phyloP scores from a whole-genome alignment of 306 rosid genomes.

The Quercus robur region DNA sequence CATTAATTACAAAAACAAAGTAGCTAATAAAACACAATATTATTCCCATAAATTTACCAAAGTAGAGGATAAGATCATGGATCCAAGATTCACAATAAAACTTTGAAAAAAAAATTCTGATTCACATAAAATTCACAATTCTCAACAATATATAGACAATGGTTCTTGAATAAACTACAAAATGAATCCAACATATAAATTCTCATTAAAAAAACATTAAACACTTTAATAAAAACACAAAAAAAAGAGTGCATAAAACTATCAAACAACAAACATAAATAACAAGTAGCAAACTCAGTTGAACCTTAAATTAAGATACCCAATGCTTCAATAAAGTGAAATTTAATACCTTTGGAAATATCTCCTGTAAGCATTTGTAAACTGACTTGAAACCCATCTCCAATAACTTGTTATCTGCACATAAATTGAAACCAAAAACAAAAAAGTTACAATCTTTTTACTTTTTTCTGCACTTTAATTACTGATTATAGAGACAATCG shows the following conservation, averaged over 20 bases:
- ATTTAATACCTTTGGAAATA: slow-evolving; percentile 65
- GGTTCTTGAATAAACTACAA: background rate
- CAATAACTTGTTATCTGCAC: slow-evolving; percentile 28
- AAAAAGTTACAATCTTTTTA: background rate
- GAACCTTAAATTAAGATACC: background rate
- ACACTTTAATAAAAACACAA: background rate
- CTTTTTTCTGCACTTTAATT: background rate
- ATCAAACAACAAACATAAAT: background rate
- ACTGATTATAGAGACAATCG: no score
- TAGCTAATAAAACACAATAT: background rate
- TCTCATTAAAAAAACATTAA: background rate
- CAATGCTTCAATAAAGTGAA: background rate
- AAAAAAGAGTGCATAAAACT: background rate
- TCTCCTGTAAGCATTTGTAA: slow-evolving; percentile 51
- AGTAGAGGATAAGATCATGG: background rate
- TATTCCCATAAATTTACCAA: background rate
- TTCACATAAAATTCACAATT: background rate
- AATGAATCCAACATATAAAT: background rate
- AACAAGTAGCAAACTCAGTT: background rate
- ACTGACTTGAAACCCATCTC: slow-evolving; percentile 70
- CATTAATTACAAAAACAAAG: background rate
- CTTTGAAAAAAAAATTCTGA: background rate
- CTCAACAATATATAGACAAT: no score
- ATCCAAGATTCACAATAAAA: no score
- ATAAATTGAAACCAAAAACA: background rate